Percentiles rank a stretch among this genome's conserved stretches.
Conservation (phyloP, 2,329 filamentous ascomycete species). For the Stachybotrys chlorohalonatus region DNA sequence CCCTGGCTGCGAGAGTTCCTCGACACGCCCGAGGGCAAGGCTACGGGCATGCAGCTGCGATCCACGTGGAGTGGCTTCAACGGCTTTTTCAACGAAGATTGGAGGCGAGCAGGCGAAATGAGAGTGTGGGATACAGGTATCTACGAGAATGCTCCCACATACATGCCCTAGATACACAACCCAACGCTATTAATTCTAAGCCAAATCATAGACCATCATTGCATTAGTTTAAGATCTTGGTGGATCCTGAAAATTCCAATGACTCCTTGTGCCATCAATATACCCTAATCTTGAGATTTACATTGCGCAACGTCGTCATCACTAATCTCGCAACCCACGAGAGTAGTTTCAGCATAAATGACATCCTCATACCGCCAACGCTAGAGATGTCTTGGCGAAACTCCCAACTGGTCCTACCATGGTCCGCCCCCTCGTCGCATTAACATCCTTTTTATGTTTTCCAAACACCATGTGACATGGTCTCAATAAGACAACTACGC, state of each 20-base stretch:
- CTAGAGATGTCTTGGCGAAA: too few relatives aligned
- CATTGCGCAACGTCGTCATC: background rate
- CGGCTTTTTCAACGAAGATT: conserved; percentile 54
- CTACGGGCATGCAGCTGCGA: conserved; percentile 30
- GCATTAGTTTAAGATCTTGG: background rate
- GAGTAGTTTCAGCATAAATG: too few relatives aligned
- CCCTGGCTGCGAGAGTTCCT: conserved; percentile 35
- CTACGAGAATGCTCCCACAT: conserved; percentile 9
- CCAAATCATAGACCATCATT: background rate
- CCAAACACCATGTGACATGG: too few relatives aligned
- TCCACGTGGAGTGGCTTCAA: conserved; percentile 51
- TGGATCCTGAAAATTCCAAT: background rate
- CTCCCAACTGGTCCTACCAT: too few relatives aligned
- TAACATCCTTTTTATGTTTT: too few relatives aligned
- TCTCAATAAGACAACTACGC: background rate
- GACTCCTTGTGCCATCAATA: background rate
- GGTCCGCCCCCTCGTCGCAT: too few relatives aligned
- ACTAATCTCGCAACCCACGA: too few relatives aligned
- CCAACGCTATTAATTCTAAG: background rate
- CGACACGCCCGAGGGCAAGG: conserved; percentile 25
- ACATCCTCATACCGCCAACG: too few relatives aligned
- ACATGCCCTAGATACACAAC: background rate
- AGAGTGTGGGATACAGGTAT: conserved; percentile 50
- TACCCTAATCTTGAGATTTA: background rate
- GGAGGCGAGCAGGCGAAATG: conserved; percentile 44